Evolutionary conservation across 345 rosid species (phyloP).

Genomic region (Laguncularia racemosa): DNA sequence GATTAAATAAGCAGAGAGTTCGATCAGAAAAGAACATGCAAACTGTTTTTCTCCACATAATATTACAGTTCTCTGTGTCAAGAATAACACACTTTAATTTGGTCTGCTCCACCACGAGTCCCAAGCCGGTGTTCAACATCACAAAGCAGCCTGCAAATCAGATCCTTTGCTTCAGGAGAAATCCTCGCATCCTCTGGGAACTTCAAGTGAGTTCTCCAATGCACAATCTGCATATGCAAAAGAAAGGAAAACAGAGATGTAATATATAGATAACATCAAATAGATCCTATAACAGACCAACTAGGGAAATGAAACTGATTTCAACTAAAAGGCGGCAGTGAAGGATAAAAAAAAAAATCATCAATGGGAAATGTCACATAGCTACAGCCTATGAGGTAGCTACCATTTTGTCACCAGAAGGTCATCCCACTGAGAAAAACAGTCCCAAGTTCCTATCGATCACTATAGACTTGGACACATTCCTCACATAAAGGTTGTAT

Average conservation of each 20-base stretch:
- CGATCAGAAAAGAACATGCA: constrained; percentile 8
- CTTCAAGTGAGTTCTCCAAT: constrained; percentile 73
- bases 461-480: too few relatives aligned
- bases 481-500: too few relatives aligned
- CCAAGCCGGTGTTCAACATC: constrained; percentile 87
- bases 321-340: too few relatives aligned
- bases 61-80: constrained; percentile 1
- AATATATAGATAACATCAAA: background rate
- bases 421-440: too few relatives aligned
- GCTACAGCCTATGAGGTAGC: too few relatives aligned
- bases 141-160: constrained; percentile 71
- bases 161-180: constrained; percentile 76
- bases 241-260: constrained; percentile 1
- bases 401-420: too few relatives aligned
- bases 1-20: background rate
- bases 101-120: constrained; percentile 45
- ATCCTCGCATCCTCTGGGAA: constrained; percentile 82
- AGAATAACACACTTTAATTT: constrained; percentile 50
- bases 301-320: constrained; percentile 12
- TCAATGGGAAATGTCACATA: background rate
- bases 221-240: constrained; percentile 52
- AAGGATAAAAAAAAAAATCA: background rate
- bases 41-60: background rate
- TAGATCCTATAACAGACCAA: constrained; percentile 1
- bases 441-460: too few relatives aligned